phyloP scores from a whole-genome alignment of 2,329 filamentous ascomycete species.

The Kalmusia sp. region DNA sequence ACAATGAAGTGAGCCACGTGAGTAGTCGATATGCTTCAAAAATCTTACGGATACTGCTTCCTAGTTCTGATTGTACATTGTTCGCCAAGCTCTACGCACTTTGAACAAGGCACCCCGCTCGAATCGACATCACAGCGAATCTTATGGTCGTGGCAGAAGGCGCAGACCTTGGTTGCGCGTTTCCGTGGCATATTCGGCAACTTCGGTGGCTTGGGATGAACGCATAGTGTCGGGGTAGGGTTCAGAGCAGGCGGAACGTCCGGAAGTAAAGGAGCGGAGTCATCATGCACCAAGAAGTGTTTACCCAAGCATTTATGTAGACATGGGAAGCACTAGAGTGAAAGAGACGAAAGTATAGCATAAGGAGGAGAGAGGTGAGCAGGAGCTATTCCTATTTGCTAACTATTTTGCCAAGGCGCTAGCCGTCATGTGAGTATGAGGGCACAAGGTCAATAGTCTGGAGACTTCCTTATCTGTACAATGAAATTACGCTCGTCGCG shows the following conservation, averaged over 20 bases:
- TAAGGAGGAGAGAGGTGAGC: too few species aligned
- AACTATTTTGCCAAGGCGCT: too few species aligned
- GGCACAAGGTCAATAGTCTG: too few species aligned
- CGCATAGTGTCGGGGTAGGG: neutral
- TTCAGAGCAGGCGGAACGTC: neutral
- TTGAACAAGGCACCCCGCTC: constrained; percentile 12
- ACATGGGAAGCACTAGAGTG: too few species aligned
- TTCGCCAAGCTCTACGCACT: constrained; percentile 11
- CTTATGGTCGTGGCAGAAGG: constrained; percentile 16
- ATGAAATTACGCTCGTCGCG: too few species aligned
- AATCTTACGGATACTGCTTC: constrained; percentile 15
- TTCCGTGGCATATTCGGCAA: constrained; percentile 16
- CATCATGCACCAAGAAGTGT: neutral
- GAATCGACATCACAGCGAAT: constrained; percentile 17
- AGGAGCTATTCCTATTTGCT: too few species aligned
- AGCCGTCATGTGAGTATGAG: too few species aligned
- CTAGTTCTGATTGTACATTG: constrained; percentile 11
- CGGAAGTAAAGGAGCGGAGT: neutral
- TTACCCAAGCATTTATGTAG: too few species aligned
- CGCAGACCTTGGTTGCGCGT: constrained; percentile 18
- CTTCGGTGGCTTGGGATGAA: constrained; percentile 2
- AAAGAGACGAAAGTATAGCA: too few species aligned
- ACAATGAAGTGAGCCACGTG: neutral
- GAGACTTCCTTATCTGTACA: too few species aligned
- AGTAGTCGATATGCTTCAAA: neutral